Evolutionary conservation across 108 stramenopile species (phyloP), one percentile per base, ranked within the genome.

Genomic region (Parietichytrium sp.): DNA sequence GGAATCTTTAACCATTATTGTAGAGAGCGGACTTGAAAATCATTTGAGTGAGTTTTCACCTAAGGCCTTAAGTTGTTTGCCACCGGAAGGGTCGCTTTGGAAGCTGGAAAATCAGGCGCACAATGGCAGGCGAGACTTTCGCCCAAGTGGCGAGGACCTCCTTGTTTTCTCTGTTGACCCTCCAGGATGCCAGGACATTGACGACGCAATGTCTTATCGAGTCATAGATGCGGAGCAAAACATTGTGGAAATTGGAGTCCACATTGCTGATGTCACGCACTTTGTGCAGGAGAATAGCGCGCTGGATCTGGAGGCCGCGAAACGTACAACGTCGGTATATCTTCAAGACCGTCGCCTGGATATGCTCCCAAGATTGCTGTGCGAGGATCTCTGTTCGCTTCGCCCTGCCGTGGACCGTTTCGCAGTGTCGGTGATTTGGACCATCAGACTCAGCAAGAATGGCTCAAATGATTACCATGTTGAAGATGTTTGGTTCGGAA

Each of bases 211-310:
- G 20, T 82, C 84, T 38, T 84, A 92, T 15, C 23, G 31, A 36
- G 84, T 83, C 13, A 90, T 99, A 3, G n/a, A n/a, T n/a, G n/a
- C n/a, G n/a, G 87, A 90, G 4, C 96, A 97, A 86, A 96, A 96
- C 30, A 95, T 94, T 49, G 94, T 92, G 82, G 91, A 95, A 79
- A 92, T 96, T 6, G 98, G 98, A 0, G 97, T 99, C 18, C 97
- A 98, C 79, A 99, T 99, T 85, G 97, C 98, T 0, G 98, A 99
- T 80, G 98, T 99, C 10, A 94, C 95, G n/a, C 95, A 98, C 81
- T 99, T 98, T 78, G 96, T 98, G 4, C 86, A 90, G 51, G 87
- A 94, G 15, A 96, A 93, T 20, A 92, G 90, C 20, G 93, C 96
- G 2, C 92, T 99, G 47, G 97, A 99, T 86, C 81, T 92, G 52